These are phyloP conservation scores for Puccinellia tenuiflora DNA, from an alignment of 176 grass and related monocot species.

Conservation along the genomic window DNA sequence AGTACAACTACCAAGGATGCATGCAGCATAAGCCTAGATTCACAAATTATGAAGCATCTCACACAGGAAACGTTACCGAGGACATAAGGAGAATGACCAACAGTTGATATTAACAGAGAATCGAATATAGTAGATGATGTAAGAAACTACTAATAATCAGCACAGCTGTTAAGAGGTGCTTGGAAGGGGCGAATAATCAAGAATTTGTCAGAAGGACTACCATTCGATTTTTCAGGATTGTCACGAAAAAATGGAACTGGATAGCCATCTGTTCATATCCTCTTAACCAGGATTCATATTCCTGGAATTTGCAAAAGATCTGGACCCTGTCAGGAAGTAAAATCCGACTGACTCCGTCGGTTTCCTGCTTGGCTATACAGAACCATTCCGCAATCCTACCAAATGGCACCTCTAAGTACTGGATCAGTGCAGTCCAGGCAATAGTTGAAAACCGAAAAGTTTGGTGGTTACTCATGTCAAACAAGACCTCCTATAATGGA, in stretches of 20 bases:
- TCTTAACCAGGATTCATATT: not conserved
- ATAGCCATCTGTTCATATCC: not conserved
- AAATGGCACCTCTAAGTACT: conserved; percentile 11
- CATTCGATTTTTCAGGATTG: not conserved
- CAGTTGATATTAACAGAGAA: not conserved
- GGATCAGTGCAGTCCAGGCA: not conserved
- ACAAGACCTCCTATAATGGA: conserved; percentile 6
- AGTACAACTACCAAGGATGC: not conserved
- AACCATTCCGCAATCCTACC: conserved; percentile 13
- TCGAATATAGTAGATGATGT: not conserved
- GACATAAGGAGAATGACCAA: not conserved
- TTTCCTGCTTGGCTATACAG: not conserved
- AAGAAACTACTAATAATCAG: not conserved
- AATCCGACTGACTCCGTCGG: not conserved
- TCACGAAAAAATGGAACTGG: not conserved
- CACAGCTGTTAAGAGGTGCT: not conserved
- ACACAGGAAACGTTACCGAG: not conserved
- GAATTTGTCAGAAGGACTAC: conserved; percentile 2
- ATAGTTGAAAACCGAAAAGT: conserved; percentile 10
- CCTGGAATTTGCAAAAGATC: not conserved
- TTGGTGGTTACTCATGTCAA: conserved; percentile 2
- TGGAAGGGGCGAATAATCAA: not conserved
- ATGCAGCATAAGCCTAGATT: conserved; percentile 8
- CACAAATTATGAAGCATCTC: not conserved
- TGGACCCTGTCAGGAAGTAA: not conserved